These are phyloP conservation scores for Cyberlindnera japonica DNA, from an alignment of 805 yeast species.

Conservation along the genomic window DNA sequence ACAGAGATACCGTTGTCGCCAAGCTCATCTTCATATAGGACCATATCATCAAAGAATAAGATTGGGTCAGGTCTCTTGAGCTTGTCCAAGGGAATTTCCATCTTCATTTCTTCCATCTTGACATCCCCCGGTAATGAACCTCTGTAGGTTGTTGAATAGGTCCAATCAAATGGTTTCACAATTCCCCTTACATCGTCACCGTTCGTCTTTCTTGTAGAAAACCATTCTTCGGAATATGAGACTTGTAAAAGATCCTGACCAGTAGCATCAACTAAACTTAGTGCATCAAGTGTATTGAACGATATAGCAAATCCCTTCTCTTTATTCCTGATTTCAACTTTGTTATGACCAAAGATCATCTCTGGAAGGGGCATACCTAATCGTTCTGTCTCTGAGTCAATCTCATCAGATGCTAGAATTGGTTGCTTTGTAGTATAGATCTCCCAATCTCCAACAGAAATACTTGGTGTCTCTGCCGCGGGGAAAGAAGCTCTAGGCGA, in stretches of 20 bases:
- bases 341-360: slow-evolving; percentile 91
- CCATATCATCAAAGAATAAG: slow-evolving; percentile 82
- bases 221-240: slow-evolving; percentile 87
- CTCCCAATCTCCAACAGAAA: slow-evolving; percentile 69
- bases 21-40: slow-evolving; percentile 88
- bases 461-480: slow-evolving; percentile 62
- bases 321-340: slow-evolving; percentile 47
- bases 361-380: slow-evolving; percentile 88
- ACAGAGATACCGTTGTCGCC: slow-evolving; percentile 94
- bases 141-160: slow-evolving; percentile 76
- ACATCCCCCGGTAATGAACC: slow-evolving; percentile 45
- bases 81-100: slow-evolving; percentile 63
- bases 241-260: slow-evolving; percentile 59
- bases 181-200: slow-evolving; percentile 50
- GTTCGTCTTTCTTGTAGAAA: slow-evolving; percentile 32
- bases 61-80: slow-evolving; percentile 79
- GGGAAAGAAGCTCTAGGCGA: slow-evolving; percentile 68
- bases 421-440: slow-evolving; percentile 71
- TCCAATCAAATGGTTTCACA: slow-evolving; percentile 93
- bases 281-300: slow-evolving; percentile 77
- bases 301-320: slow-evolving; percentile 43
- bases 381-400: slow-evolving; percentile 57
- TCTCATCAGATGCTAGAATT: slow-evolving; percentile 67
- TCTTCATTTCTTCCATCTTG: slow-evolving; percentile 28
- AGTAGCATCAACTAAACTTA: slow-evolving; percentile 52